These are phyloP conservation scores for Pythium insidiosum DNA, from an alignment of 352 stramenopile species.

Conservation along the genomic window DNA sequence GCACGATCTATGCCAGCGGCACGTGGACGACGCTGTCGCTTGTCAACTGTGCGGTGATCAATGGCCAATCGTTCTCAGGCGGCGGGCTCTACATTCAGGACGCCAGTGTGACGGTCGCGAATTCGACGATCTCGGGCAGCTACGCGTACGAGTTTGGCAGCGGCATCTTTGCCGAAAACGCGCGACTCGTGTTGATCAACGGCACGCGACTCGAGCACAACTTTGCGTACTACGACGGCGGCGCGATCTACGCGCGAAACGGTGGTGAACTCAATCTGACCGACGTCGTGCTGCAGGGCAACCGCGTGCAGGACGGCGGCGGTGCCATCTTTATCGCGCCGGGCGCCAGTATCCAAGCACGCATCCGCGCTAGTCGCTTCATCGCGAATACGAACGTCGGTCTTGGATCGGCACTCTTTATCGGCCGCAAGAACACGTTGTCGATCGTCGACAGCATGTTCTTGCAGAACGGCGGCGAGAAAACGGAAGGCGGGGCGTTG, in stretches of 20 bases:
- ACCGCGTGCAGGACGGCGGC: constrained; percentile 34
- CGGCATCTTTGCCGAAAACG: constrained; percentile 25
- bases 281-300: constrained; percentile 17
- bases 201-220: constrained; percentile 25
- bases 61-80: constrained; percentile 29
- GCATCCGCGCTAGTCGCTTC: constrained; percentile 23
- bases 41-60: constrained; percentile 24
- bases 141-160: constrained; percentile 45
- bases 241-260: constrained; percentile 38
- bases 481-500: constrained; percentile 34
- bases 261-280: constrained; percentile 15
- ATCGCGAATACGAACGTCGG: constrained; percentile 37
- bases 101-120: constrained; percentile 15
- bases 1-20: constrained; percentile 35
- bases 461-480: constrained; percentile 21
- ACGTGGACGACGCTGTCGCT: constrained; percentile 20
- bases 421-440: constrained; percentile 43
- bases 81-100: constrained; percentile 34
- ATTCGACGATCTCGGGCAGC: constrained; percentile 25
- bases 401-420: constrained; percentile 35
- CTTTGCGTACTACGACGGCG: constrained; percentile 52
- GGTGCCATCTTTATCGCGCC: constrained; percentile 36
- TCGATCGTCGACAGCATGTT: constrained; percentile 15
- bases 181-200: constrained; percentile 15
- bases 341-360: constrained; percentile 17